A percentile compares a stretch with the other conserved stretches of the same genome.
These are phyloP conservation scores for Aegilops umbellulata DNA, from an alignment of 176 grass and related monocot genomes.

Conservation along the genomic window DNA sequence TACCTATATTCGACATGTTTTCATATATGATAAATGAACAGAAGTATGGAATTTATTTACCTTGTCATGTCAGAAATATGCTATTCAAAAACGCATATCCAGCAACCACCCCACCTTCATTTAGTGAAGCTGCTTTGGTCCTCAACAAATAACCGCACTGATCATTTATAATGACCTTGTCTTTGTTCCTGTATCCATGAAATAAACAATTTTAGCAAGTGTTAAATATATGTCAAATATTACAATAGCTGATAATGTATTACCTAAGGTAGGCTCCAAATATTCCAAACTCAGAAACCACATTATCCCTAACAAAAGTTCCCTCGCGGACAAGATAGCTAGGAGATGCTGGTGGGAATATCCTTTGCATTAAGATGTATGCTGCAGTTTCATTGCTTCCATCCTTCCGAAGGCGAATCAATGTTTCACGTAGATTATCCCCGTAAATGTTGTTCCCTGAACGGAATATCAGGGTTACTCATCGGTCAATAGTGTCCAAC, in stretches of 20 bases:
- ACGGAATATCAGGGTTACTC: neutral
- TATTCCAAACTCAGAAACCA: conserved; percentile 59
- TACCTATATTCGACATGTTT: neutral
- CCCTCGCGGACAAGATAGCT: conserved; percentile 59
- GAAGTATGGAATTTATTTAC: conserved; percentile 18
- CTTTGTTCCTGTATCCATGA: conserved; percentile 46
- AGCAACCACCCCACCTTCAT: conserved; percentile 68
- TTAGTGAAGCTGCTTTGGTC: conserved; percentile 60
- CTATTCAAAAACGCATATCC: conserved; percentile 67
- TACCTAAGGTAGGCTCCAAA: conserved; percentile 66
- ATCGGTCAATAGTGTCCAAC: neutral
- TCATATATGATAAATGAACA: neutral
- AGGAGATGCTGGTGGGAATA: conserved; percentile 46
- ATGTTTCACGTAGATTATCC: conserved; percentile 43
- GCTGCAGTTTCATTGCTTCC: conserved; percentile 49
- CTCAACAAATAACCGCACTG: conserved; percentile 66
- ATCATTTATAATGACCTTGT: conserved; percentile 54
- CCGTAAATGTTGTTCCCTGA: conserved; percentile 67
- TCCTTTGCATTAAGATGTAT: conserved; percentile 72
- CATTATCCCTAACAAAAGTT: conserved; percentile 29
- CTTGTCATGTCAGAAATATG: conserved; percentile 50
- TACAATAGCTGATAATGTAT: neutral
- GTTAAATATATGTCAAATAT: neutral
- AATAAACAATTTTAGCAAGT: neutral
- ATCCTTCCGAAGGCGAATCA: conserved; percentile 32